Base-by-base conservation (phyloP, 306 rosid species). In the Ormosia emarginata region DNA sequence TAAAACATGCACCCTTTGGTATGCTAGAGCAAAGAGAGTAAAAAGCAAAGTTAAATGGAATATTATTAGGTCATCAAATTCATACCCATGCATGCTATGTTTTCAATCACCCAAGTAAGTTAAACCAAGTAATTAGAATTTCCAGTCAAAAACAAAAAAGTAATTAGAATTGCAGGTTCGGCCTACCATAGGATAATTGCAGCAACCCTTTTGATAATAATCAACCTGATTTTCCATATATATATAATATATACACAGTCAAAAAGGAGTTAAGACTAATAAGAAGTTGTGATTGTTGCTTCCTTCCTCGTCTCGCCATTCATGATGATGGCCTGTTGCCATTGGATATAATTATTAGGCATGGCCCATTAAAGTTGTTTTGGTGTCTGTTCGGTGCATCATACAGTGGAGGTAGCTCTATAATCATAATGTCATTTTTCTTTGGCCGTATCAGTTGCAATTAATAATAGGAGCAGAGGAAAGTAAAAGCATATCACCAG, bases 321-420 rank as follows among this genome's bases (percentile, higher is more conserved):
- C 58, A 86, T 85, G 76, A 86, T 85, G 76, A 87, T 77, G 80
- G 33, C 56, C 7, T 71, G 71, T 29, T 83, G 78, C 29, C 17
- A 74, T 77, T 70, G 79, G 69, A 77, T 49, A 66, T 52, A 75
- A 89, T 84, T 43, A 82, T 89, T 82, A 77, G 59, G 79, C 55
- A 82, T 85, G 92, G 90, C 79, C 89, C 88, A 75, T 73, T 33
- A 80, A 83, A 74, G 59, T 67, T 63, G 64, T 55, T 78, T 71
- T 67, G 70, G 37, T 78, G 79, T 77, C 80, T 67, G 64, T 74
- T 64, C 29, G 68, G 69, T 77, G 64, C 83, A 79, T 80, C 61
- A 67, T 67, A 55, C 77, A 77, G 80, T 41, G 79, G 83, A 57
- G 90, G 85, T 79, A 62, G 85, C 85, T 84, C 74, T 61, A 84